Evolutionary conservation across 108 stramenopile species (phyloP).

Genomic region (Skeletonema marinoi): DNA sequence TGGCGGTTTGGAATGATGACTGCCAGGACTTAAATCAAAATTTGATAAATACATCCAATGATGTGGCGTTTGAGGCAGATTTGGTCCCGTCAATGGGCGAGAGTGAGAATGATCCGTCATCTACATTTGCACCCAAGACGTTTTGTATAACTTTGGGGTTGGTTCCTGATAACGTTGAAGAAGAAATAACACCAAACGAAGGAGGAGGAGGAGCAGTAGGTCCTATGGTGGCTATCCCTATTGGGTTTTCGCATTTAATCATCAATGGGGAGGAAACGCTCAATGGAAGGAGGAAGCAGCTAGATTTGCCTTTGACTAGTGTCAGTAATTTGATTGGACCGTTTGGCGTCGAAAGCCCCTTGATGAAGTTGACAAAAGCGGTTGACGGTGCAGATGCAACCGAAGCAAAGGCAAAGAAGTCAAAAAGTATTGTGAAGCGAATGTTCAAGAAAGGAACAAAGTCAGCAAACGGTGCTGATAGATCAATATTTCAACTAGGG

Average conservation of each 20-base stretch:
- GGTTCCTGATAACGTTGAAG: slow-evolving; percentile 10
- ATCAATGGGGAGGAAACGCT: slow-evolving; percentile 35
- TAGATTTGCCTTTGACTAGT: slow-evolving; percentile 36
- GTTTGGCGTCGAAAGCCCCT: slow-evolving; percentile 16
- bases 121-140: slow-evolving; percentile 28
- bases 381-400: background rate
- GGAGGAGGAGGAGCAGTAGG: background rate
- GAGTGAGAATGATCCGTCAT: background rate
- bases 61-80: slow-evolving; percentile 41
- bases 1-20: slow-evolving; percentile 34
- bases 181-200: background rate
- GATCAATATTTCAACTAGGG: slow-evolving; percentile 27
- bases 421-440: slow-evolving; percentile 19
- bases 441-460: slow-evolving; percentile 21
- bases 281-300: slow-evolving; percentile 19
- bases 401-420: background rate
- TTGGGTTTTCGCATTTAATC: slow-evolving; percentile 30
- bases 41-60: slow-evolving; percentile 7
- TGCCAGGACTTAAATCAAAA: background rate
- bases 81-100: slow-evolving; percentile 7
- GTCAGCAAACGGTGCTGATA: background rate
- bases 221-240: slow-evolving; percentile 29
- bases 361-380: slow-evolving; percentile 7
- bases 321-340: slow-evolving; percentile 12
- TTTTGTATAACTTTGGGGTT: slow-evolving; percentile 38